Base-by-base conservation (phyloP, 1,284 basidiomycete species). In the Tylopilus orsonianus region DNA sequence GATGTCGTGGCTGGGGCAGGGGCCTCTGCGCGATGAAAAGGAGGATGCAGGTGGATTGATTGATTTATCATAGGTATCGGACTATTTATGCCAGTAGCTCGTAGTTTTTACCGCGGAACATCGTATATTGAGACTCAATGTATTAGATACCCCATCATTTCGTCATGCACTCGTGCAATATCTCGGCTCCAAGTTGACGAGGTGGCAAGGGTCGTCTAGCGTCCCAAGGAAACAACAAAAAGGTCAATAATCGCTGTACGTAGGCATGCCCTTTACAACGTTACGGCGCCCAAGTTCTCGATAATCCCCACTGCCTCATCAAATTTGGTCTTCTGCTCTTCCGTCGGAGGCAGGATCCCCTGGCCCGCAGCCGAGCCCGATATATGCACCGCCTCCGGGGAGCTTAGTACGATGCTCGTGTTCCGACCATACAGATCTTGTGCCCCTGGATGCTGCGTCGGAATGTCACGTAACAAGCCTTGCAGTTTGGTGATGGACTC, bases 371-470 rank as follows among this genome's bases (percentile, higher is more conserved):
- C 78, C 46, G 75, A 78, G 8, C 75, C 76, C 69, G 77, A 86
- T 8, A 24, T 26, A 4, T 44, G 36, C 10, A 49, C n/a, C 8
- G 27, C 42, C 8, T 2, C 9, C 12, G 39, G 10, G 8, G 12
- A 9, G 3, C 6, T 14, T 4, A 53, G 37, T 8, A 76, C 69
- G 54, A 90, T 87, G 61, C 81, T 80, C 13, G 75, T 85, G 61
- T 88, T 75, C 53, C 80, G 49, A 0, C 81, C 81, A 56, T 90
- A 90, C 48, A 88, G 81, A 58, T 89, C 87, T 57, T 83, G 65
- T 47, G 75, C 79, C 2, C 82, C 83, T 0, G 78, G 75, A 3
- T 64, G 58, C 62, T 88, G 86, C 2, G 69, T 14, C 2, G 59
- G 59, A 75, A 32, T 83, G 79, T 48, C 86, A 57, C 2, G 58